Conservation (phyloP, 192 early-diverging fungal genomes). For the Chytriomyces hyalinus region DNA sequence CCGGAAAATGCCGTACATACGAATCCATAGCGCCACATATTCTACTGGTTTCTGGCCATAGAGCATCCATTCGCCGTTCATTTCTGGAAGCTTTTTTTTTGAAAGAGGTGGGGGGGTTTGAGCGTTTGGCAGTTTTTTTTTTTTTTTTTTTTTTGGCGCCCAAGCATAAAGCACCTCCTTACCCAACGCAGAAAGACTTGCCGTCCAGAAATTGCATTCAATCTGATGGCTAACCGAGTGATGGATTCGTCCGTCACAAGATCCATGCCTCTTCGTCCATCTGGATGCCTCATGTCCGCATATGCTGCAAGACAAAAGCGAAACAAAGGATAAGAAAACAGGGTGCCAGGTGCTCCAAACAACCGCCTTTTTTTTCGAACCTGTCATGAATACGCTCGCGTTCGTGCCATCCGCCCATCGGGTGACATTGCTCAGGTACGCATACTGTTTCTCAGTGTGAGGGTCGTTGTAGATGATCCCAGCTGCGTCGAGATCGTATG, state of each 20-base stretch:
- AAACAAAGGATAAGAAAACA: background rate
- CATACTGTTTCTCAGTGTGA: background rate
- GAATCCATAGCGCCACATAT: conserved; percentile 42
- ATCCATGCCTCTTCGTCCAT: conserved; percentile 8
- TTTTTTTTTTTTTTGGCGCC: no score
- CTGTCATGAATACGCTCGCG: conserved; percentile 21
- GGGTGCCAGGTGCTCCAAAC: no score
- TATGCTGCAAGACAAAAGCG: background rate
- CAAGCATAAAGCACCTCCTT: background rate
- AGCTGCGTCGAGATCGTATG: conserved; percentile 1
- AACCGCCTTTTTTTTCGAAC: background rate
- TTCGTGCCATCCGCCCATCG: conserved; percentile 4
- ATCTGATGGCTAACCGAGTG: background rate
- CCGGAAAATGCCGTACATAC: conserved; percentile 31
- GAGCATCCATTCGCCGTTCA: conserved; percentile 46
- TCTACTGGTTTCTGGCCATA: conserved; percentile 41
- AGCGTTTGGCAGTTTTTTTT: no score
- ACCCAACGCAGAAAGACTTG: conserved; percentile 21
- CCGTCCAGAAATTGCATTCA: conserved; percentile 8
- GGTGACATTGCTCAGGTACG: conserved; percentile 7
- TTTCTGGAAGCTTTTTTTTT: conserved; percentile 39
- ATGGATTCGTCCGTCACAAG: conserved; percentile 18
- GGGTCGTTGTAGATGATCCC: conserved; percentile 2
- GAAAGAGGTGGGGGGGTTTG: background rate
- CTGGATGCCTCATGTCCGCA: background rate